Evolutionary conservation across 1,139 yeast species (phyloP).

Genomic region (Diutina neorugosa): DNA sequence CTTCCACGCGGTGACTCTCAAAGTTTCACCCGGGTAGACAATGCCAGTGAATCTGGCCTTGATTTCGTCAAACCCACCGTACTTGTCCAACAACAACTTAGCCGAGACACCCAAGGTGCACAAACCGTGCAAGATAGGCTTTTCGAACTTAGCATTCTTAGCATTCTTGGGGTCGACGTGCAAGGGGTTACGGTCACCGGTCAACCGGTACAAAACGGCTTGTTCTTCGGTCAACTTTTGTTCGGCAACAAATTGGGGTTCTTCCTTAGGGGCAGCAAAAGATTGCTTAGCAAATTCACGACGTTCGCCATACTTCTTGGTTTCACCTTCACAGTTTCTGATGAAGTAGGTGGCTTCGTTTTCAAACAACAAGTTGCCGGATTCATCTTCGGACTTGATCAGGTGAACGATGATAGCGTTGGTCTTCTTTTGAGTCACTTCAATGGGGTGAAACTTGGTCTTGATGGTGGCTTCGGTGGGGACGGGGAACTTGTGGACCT

Average conservation of each 20-base stretch:
- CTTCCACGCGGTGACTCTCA: constrained; percentile 79
- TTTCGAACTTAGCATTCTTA: constrained; percentile 72
- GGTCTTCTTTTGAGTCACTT: constrained; percentile 76
- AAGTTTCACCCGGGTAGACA: constrained; percentile 92
- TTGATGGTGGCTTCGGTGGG: constrained; percentile 58
- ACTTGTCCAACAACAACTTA: constrained; percentile 66
- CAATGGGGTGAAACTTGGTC: constrained; percentile 57
- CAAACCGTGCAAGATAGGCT: constrained; percentile 89
- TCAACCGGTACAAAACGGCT: constrained; percentile 83
- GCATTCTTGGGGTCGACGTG: constrained; percentile 93
- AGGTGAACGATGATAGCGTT: constrained; percentile 78
- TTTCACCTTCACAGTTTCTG: constrained; percentile 69
- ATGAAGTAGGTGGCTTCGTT: constrained; percentile 82
- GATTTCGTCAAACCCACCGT: constrained; percentile 72
- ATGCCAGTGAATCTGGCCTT: constrained; percentile 87
- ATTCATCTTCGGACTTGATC: constrained; percentile 55
- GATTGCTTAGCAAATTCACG: constrained; percentile 48
- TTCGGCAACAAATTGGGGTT: constrained; percentile 56
- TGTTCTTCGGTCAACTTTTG: constrained; percentile 56
- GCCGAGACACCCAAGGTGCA: constrained; percentile 78
- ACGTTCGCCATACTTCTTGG: constrained; percentile 36
- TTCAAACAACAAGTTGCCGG: constrained; percentile 61
- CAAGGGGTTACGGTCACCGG: constrained; percentile 91
- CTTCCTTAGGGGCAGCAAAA: constrained; percentile 52
- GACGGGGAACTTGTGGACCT: constrained; percentile 65